Evolutionary conservation across 140 eudicot genomes (phyloP), one percentile per base, ranked within the genome.

Genomic region (Ambrosia hybrid): DNA sequence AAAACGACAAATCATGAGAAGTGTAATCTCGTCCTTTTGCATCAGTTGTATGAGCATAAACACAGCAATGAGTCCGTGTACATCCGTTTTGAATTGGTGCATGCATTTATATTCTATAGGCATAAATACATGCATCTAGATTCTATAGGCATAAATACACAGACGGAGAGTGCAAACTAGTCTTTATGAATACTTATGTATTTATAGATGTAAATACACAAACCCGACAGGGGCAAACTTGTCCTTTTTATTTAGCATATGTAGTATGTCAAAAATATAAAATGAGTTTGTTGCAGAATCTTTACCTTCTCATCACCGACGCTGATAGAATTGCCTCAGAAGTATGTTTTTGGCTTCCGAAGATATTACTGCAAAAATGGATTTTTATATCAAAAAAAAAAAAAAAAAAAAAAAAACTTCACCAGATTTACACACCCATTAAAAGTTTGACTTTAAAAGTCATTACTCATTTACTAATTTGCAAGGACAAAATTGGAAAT

Each of bases 291-390:
- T 57, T 57, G 56, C 34, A 49, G 71, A 59, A 73, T 37, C 67
- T 85, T 48, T 66, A 91, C 97, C 91, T 88, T 91, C 72, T 88
- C 97, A 45, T 88, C 96, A 59, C 89, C 85, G n/a, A 3, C 83
- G 96, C 76, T 80, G 87, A 70, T 86, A 91, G 78, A 91, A 86
- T 83, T 91, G 96, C 70, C 97, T 73, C 70, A 91, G 46, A 9
- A 91, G 87, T 75, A 88, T 86, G 72, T 88, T 91, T 67, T 82
- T 91, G 71, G 84, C 70, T 66, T 91, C 96, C 0, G 97, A 79
- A 61, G 78, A 73, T 56, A 91, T 88, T 36, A 91, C 97, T 91
- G 93, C 79, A 59, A 70, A 73, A 73, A 9, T 16, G 17, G 30
- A 62, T 56, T 72, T 55, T 36, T 21, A 21, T 21, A 21, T 21